phyloP scores from a whole-genome alignment of 176 grass and related monocot genomes.

The Paspalum vaginatum region DNA sequence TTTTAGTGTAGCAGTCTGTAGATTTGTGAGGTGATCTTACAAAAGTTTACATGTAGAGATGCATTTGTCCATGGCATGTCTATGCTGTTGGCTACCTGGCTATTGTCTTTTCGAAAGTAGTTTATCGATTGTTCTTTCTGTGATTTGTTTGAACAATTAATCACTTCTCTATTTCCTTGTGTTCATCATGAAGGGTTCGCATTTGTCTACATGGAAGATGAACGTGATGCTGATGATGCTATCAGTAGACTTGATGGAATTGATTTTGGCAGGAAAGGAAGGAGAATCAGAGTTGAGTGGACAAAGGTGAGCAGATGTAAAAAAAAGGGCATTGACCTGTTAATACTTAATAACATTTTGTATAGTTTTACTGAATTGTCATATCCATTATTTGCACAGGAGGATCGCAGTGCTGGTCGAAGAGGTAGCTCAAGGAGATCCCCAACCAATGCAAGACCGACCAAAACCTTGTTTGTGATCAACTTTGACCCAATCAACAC shows the following conservation, averaged over 20 bases:
- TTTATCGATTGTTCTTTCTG: conserved; percentile 6
- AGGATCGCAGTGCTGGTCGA: conserved; percentile 75
- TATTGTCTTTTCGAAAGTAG: not conserved
- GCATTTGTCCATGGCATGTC: conserved; percentile 4
- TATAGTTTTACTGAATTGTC: conserved; percentile 14
- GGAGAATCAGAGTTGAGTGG: conserved; percentile 87
- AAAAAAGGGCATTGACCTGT: conserved; percentile 27
- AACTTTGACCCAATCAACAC: conserved; percentile 97
- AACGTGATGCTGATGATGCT: conserved; percentile 91
- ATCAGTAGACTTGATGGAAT: conserved; percentile 76
- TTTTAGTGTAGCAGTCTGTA: conserved; percentile 63
- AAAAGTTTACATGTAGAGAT: conserved; percentile 34
- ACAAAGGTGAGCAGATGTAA: conserved; percentile 62
- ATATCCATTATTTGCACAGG: conserved; percentile 51
- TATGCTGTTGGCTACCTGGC: not conserved
- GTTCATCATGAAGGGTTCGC: conserved; percentile 79
- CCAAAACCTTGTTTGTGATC: conserved; percentile 97
- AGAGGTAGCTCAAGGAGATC: conserved; percentile 71
- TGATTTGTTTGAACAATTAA: conserved; percentile 28
- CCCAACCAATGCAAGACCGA: conserved; percentile 68
- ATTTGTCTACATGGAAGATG: conserved; percentile 99
- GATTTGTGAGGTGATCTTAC: conserved; percentile 49
- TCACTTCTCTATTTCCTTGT: not conserved
- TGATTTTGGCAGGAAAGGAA: conserved; percentile 94
- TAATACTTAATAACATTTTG: not conserved